Percentiles rank a stretch among this genome's conserved stretches.
phyloP scores from a whole-genome alignment of 495 filamentous ascomycete species.

The Friedmanniomyces simplex region DNA sequence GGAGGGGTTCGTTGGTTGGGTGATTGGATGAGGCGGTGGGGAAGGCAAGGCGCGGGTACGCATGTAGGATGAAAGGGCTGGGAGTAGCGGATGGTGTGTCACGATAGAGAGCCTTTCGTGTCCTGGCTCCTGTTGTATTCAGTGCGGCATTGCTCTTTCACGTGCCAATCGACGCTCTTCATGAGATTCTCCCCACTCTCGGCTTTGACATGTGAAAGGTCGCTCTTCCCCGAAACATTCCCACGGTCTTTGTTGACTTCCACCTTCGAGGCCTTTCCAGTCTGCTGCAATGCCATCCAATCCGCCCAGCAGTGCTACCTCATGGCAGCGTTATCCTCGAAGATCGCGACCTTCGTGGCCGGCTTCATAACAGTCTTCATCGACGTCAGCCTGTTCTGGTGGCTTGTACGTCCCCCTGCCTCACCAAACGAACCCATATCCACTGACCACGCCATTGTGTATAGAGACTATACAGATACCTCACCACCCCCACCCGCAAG shows the following conservation, averaged over 20 bases:
- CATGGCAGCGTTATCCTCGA: conserved; percentile 10
- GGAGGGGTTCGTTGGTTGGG: neutral
- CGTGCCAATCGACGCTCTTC: too few species aligned
- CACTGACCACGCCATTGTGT: neutral
- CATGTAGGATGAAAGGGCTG: too few species aligned
- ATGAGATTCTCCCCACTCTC: too few species aligned
- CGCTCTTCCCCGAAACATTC: neutral
- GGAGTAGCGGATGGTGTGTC: too few species aligned
- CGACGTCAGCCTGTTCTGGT: conserved; percentile 32
- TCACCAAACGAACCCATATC: neutral
- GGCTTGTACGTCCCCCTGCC: conserved; percentile 17
- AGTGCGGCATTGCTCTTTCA: too few species aligned
- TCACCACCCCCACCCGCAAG: conserved; percentile 34
- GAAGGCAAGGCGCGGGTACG: too few species aligned
- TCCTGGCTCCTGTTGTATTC: too few species aligned
- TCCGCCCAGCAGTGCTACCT: neutral
- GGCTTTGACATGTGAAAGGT: neutral
- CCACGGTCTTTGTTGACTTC: neutral
- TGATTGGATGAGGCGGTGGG: too few species aligned
- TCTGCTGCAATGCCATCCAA: neutral
- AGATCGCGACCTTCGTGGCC: conserved; percentile 12
- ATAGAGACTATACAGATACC: conserved; percentile 44
- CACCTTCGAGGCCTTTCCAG: neutral
- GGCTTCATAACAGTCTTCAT: conserved; percentile 13
- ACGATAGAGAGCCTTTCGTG: too few species aligned